Evolutionary conservation across 208 protist genomes (phyloP), one percentile per base, ranked within the genome.

Genomic region (Leishmania major): DNA sequence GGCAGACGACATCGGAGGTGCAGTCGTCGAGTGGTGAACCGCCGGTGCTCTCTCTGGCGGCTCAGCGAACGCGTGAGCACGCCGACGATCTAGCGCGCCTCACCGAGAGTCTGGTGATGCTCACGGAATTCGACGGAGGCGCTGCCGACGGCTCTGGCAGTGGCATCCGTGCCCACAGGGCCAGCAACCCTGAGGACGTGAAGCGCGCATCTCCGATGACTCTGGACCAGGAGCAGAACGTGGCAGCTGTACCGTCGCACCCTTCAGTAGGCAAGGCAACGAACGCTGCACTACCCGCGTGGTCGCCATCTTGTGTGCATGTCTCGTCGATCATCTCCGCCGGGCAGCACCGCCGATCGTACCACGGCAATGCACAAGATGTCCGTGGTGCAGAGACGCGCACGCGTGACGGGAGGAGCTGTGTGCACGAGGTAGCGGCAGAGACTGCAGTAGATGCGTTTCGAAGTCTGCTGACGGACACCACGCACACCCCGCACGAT

Each of bases 401-500:
- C 70, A 31, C 40, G 28, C n/a, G 22, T 35, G 45, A 5, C n/a
- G 45, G 40, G 70, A 35, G 10, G 70, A 2, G 11, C 45, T 55
- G 22, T 74, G 11, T 25, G 17, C 70, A 47, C 25, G 47, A 40
- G 4, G 35, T 15, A 22, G 51, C 11, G 51, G 35, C 43, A 4
- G 40, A 43, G n/a, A 17, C 19, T 22, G 64, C 57, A 28, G 53
- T 40, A 0, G 74, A 59, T 13, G 78, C 75, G 22, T 79, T 83
- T 49, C 83, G 75, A 19, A 88, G 85, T 62, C 70, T 88, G 3
- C 51, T 88, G 60, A 76, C 79, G 3, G 70, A 80, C 67, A 78
- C 78, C 10, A 88, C 85, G 11, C 85, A 85, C 81, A 88, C 85
- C 3, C 64, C 77, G 3, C 77, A 51, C 74, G 87, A 94, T 62